Conservation (phyloP, 768 basidiomycete genomes). For the Boletus subparvulus region DNA sequence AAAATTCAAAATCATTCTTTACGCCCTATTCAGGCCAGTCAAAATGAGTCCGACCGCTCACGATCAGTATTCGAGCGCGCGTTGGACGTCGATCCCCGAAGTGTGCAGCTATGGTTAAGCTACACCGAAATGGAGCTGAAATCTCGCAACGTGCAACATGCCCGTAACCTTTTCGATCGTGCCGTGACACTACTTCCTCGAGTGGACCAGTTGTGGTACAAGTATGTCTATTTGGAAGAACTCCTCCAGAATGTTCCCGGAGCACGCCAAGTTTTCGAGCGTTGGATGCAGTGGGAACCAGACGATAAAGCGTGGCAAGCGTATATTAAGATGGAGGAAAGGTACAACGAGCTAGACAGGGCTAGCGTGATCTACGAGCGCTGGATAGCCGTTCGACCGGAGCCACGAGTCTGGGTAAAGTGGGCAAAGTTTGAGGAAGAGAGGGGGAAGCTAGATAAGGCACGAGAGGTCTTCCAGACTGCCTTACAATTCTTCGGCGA, state of each 20-base stretch:
- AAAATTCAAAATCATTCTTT: neutral
- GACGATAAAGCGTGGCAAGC: slow-evolving; percentile 99
- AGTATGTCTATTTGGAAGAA: slow-evolving; percentile 98
- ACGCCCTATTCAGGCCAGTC: slow-evolving; percentile 62
- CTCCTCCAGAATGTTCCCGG: slow-evolving; percentile 94
- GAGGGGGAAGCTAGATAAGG: slow-evolving; percentile 61
- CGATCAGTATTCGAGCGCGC: slow-evolving; percentile 97
- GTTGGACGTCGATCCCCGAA: slow-evolving; percentile 89
- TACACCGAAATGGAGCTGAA: slow-evolving; percentile 99
- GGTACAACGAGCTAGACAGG: slow-evolving; percentile 88
- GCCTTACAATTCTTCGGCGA: slow-evolving; percentile 89
- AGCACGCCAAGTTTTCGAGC: slow-evolving; percentile 95
- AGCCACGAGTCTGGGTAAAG: slow-evolving; percentile 82
- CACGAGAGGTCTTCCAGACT: slow-evolving; percentile 86
- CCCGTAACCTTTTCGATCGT: slow-evolving; percentile 95
- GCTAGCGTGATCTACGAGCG: slow-evolving; percentile 93
- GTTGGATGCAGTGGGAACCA: slow-evolving; percentile 99
- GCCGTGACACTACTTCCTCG: slow-evolving; percentile 95
- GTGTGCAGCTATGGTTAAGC: slow-evolving; percentile 88
- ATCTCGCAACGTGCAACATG: slow-evolving; percentile 94
- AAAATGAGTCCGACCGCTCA: slow-evolving; percentile 94
- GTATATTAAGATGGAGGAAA: slow-evolving; percentile 97
- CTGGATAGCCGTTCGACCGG: slow-evolving; percentile 74
- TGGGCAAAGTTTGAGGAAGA: slow-evolving; percentile 89
- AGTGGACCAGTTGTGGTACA: slow-evolving; percentile 98